These are phyloP conservation scores for Vickermania ingenoplastis DNA, from an alignment of 208 protist species.

Conservation along the genomic window DNA sequence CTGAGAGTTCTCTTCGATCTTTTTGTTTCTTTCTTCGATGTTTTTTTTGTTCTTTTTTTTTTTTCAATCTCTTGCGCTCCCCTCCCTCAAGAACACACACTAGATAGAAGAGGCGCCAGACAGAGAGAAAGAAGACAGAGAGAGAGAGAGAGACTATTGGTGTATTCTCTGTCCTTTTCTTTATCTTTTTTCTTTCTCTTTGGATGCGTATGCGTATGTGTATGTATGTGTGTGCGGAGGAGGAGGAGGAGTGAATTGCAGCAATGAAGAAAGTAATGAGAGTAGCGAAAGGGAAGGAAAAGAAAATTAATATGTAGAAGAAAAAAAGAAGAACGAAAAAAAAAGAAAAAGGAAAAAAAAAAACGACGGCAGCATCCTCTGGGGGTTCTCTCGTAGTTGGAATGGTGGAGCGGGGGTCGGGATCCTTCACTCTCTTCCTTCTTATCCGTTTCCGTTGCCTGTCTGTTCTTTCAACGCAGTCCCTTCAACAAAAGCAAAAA, in stretches of 20 bases:
- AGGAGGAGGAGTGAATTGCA: not conserved
- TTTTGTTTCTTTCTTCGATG: not conserved
- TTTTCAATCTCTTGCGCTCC: not conserved
- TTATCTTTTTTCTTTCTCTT: too few relatives aligned
- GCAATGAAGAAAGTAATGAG: not conserved
- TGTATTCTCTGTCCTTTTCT: too few relatives aligned
- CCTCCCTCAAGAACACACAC: not conserved
- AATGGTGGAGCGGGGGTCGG: too few relatives aligned
- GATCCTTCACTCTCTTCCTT: too few relatives aligned
- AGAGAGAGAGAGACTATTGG: not conserved
- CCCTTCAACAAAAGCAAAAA: too few relatives aligned
- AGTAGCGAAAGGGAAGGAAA: slow-evolving; percentile 1
- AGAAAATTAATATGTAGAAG: slow-evolving; percentile 3
- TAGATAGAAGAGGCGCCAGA: not conserved
- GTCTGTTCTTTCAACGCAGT: too few relatives aligned
- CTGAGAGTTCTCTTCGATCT: not conserved
- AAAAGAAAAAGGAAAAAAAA: slow-evolving; percentile 6
- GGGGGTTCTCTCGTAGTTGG: too few relatives aligned
- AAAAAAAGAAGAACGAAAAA: slow-evolving; percentile 8
- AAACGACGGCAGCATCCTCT: not conserved
- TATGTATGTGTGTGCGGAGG: too few relatives aligned
- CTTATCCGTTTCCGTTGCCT: too few relatives aligned
- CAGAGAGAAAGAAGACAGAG: not conserved
- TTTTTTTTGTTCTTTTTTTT: not conserved
- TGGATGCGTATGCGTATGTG: too few relatives aligned